phyloP scores from a whole-genome alignment of 306 rosid species.

The Psophocarpus tetragonolobus region DNA sequence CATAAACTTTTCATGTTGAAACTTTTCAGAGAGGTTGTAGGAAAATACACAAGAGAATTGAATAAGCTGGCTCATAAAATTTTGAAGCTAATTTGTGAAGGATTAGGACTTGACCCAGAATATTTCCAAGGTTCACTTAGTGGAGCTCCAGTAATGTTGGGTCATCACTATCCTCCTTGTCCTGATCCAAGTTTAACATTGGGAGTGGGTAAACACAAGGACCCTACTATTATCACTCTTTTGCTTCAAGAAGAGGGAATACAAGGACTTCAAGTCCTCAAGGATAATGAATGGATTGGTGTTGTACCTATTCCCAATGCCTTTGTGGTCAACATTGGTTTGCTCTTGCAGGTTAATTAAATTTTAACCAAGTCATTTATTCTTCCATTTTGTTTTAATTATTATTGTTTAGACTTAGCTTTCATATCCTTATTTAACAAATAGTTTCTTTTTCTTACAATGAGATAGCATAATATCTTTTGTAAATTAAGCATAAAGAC shows the following conservation, averaged over 20 bases:
- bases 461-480: neutral
- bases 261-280: constrained; percentile 61
- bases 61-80: constrained; percentile 45
- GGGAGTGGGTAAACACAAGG: constrained; percentile 62
- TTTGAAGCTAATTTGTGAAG: constrained; percentile 60
- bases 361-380: neutral
- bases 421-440: no score
- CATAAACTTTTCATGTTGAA: neutral
- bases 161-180: constrained; percentile 76
- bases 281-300: constrained; percentile 52
- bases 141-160: constrained; percentile 43
- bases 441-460: neutral
- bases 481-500: no score
- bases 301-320: constrained; percentile 53
- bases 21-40: constrained; percentile 49
- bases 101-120: constrained; percentile 46
- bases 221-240: constrained; percentile 63
- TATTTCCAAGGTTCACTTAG: constrained; percentile 48
- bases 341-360: constrained; percentile 43
- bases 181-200: constrained; percentile 75
- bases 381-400: neutral
- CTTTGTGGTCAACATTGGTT: constrained; percentile 57
- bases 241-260: constrained; percentile 56
- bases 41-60: constrained; percentile 40
- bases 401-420: no score